Conservation (phyloP, 192 early-diverging fungal genomes). For the Podila clonocystis region DNA sequence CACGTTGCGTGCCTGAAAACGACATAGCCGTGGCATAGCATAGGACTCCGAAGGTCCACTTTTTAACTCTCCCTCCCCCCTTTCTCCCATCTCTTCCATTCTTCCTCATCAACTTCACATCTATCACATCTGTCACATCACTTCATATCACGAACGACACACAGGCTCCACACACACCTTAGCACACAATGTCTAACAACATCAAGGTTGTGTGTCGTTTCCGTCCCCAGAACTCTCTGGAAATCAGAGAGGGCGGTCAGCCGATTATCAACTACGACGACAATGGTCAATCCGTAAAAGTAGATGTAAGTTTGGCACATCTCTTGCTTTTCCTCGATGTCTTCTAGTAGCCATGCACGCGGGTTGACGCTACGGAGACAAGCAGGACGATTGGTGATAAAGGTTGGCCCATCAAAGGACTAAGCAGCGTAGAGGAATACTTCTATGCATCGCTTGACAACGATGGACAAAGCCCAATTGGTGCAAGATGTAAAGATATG, state of each 20-base stretch:
- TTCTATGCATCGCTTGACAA: no score
- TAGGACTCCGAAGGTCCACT: neutral
- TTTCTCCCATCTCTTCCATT: no score
- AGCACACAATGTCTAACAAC: slow-evolving; percentile 66
- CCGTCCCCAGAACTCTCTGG: slow-evolving; percentile 93
- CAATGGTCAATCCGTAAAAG: slow-evolving; percentile 67
- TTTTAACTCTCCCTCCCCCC: neutral
- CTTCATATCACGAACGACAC: neutral
- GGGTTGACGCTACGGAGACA: no score
- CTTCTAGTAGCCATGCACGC: no score
- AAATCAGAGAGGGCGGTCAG: slow-evolving; percentile 91
- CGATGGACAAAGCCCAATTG: no score
- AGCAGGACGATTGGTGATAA: no score
- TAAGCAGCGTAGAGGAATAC: no score
- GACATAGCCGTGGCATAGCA: neutral
- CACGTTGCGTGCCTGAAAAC: neutral
- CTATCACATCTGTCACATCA: neutral
- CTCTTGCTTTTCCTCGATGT: no score
- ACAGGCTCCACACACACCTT: neutral
- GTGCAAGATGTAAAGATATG: no score
- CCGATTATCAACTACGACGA: slow-evolving; percentile 84
- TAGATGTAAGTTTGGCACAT: slow-evolving; percentile 49
- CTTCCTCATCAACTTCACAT: no score
- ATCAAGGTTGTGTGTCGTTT: slow-evolving; percentile 99
- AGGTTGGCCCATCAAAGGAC: no score